Evolutionary conservation across 352 stramenopile species (phyloP).

Genomic region (Globisporangium polare): DNA sequence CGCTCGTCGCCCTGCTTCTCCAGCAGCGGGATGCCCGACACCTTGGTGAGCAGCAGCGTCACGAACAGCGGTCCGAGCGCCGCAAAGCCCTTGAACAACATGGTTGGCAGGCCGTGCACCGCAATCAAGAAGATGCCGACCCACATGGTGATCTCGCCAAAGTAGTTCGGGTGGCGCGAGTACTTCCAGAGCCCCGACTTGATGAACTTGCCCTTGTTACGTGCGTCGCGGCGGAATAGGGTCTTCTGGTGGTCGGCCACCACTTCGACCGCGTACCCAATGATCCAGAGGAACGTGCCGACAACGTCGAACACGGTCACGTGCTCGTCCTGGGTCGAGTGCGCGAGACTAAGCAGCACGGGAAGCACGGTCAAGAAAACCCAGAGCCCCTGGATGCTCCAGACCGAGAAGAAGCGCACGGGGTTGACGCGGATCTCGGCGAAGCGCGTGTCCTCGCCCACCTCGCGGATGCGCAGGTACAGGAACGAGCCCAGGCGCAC

Average conservation of each 20-base stretch:
- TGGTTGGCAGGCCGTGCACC: slow-evolving; percentile 38
- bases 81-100: slow-evolving; percentile 30
- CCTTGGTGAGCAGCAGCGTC: slow-evolving; percentile 57
- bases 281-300: slow-evolving; percentile 34
- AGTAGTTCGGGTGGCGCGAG: slow-evolving; percentile 92
- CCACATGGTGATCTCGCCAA: slow-evolving; percentile 91
- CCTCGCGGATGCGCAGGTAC: slow-evolving; percentile 63
- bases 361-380: slow-evolving; percentile 71
- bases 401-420: slow-evolving; percentile 70
- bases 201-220: slow-evolving; percentile 65
- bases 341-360: slow-evolving; percentile 49
- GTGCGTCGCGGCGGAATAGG: slow-evolving; percentile 35
- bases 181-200: slow-evolving; percentile 79
- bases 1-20: slow-evolving; percentile 71
- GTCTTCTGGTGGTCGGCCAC: slow-evolving; percentile 59
- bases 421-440: slow-evolving; percentile 54
- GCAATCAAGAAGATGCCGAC: slow-evolving; percentile 50
- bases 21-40: slow-evolving; percentile 74
- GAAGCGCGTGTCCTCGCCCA: slow-evolving; percentile 76
- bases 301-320: slow-evolving; percentile 38
- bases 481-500: slow-evolving; percentile 74
- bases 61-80: slow-evolving; percentile 68
- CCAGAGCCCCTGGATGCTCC: slow-evolving; percentile 83
- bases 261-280: slow-evolving; percentile 54
- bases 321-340: slow-evolving; percentile 19